Evolutionary conservation across 1,284 basidiomycete genomes (phyloP), one percentile per base, ranked within the genome.

Genomic region (Tausonia pullulans): DNA sequence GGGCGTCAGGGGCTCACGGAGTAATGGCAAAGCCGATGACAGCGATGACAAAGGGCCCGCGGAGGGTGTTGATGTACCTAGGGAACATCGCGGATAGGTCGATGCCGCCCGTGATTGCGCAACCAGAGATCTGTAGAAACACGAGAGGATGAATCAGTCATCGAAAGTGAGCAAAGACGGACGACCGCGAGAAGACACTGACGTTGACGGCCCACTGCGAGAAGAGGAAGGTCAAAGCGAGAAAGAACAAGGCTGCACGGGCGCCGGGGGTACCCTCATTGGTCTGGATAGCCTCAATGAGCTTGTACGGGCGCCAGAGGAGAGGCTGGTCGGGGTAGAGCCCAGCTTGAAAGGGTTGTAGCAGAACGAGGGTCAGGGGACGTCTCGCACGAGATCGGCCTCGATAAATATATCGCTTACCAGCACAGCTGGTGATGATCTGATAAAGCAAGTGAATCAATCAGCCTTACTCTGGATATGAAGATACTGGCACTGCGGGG

Each of bases 81-180:
- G 78, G 78, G 63, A 76, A 73, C 5, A 78, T 67, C 1, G 76
- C 73, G 0, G 76, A 72, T 3, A 79, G 69, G 68, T 78, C 77
- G 62, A 75, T 74, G 27, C 76, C 75, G 5, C 76, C 77, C 0
- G 73, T 71, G 14, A 77, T 69, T 53, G 73, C 73, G 68, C 77
- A 76, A 14, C 71, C 70, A 16, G 71, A 65, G 46, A 52, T 51
- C 53, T 62, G 54, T 2, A 14, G 40, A 27, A n/a, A 41, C 5
- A 11, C 2, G 2, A 43, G 41, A n/a, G 45, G 40, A 27, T 55
- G 27, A 55, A 16, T 16, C 7, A 16, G 11, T 16, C 8, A 44
- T 56, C 6, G 14, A 4, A 13, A 1, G 55, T n/a, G 4, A 41
- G 41, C 54, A n/a, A 54, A 16, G 10, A 10, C n/a, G 46, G 27